phyloP scores from a whole-genome alignment of 2,329 filamentous ascomycete species.

The Trichophyton simii region DNA sequence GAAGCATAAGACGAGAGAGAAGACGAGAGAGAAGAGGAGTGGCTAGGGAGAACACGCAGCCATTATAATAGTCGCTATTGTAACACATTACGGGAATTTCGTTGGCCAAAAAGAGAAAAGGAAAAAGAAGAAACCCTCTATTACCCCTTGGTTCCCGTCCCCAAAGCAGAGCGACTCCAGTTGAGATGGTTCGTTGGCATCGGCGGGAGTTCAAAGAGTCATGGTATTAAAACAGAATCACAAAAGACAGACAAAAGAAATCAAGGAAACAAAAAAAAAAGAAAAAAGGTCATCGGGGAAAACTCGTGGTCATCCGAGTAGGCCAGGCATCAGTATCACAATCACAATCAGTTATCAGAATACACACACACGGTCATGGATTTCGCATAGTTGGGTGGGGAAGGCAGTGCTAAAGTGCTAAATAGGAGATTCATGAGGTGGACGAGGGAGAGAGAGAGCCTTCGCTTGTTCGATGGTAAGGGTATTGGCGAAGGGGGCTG shows the following conservation, averaged over 20 bases:
- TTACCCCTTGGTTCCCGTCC: background rate
- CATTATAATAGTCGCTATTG: slow-evolving; percentile 3
- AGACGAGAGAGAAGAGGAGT: too few relatives aligned
- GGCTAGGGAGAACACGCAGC: background rate
- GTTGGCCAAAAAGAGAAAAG: background rate
- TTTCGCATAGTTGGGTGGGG: background rate
- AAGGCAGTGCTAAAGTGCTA: too few relatives aligned
- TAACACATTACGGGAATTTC: background rate
- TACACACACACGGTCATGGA: background rate
- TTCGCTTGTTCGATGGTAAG: background rate
- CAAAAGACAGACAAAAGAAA: background rate
- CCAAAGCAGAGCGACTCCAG: background rate
- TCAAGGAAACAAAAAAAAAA: background rate
- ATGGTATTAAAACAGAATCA: background rate
- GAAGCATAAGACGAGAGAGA: background rate
- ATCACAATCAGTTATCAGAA: background rate
- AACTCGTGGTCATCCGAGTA: background rate
- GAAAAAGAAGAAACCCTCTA: background rate
- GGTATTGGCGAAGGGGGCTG: background rate
- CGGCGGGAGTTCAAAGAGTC: background rate
- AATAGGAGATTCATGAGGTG: background rate
- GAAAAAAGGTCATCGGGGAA: background rate
- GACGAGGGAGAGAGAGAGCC: background rate
- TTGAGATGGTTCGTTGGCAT: background rate
- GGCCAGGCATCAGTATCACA: background rate